Conservation (phyloP, 148 eudicot genomes). For the Dianthus caryophyllus region DNA sequence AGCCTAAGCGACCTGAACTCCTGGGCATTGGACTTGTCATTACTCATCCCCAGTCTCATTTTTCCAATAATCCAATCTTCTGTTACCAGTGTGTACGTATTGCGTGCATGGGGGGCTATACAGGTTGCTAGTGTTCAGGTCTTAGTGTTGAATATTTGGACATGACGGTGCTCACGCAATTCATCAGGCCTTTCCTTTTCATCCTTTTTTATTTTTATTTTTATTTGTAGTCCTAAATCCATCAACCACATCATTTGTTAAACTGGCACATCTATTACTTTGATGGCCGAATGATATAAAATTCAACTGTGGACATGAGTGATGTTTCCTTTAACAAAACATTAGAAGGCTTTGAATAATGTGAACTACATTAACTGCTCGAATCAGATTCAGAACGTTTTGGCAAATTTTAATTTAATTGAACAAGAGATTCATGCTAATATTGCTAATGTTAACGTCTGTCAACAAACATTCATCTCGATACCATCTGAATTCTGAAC, state of each 20-base stretch:
- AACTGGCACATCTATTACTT: too few species aligned
- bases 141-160: conserved; percentile 30
- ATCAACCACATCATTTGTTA: too few species aligned
- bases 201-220: not conserved
- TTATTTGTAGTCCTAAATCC: too few species aligned
- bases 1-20: too few species aligned
- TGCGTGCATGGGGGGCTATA: conserved; percentile 64
- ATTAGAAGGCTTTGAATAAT: conserved; percentile 79
- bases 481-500: conserved; percentile 40
- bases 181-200: not conserved
- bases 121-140: conserved; percentile 44
- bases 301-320: conserved; percentile 46
- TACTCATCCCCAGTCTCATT: conserved; percentile 23
- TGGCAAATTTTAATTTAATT: conserved; percentile 18
- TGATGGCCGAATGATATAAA: too few species aligned
- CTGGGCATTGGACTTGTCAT: too few species aligned
- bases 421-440: conserved; percentile 2
- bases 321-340: conserved; percentile 58
- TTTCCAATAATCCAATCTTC: conserved; percentile 87
- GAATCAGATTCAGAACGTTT: conserved; percentile 36
- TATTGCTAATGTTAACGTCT: conserved; percentile 61
- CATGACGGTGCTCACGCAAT: not conserved
- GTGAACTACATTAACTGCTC: conserved; percentile 78
- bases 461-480: conserved; percentile 92
- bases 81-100: conserved; percentile 72